phyloP scores from a whole-genome alignment of 345 rosid species.

The Aquilaria yunnanensis region DNA sequence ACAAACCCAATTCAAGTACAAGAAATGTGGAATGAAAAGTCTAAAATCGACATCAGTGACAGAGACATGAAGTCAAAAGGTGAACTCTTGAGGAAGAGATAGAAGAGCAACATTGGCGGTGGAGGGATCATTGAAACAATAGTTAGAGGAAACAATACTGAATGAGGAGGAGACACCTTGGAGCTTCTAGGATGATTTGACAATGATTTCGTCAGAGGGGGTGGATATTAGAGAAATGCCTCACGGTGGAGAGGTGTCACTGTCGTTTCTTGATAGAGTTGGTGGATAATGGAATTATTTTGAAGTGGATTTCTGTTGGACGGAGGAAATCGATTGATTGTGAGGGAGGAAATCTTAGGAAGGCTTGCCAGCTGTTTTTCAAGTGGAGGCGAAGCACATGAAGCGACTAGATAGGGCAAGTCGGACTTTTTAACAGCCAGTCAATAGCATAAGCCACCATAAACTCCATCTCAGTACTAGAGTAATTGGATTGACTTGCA shows the following conservation, averaged over 20 bases:
- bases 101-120: slow-evolving; percentile 47
- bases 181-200: slow-evolving; percentile 26
- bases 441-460: too few relatives aligned
- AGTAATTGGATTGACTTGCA: too few relatives aligned
- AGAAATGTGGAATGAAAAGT: neutral
- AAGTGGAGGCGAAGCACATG: too few relatives aligned
- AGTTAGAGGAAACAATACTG: slow-evolving; percentile 3
- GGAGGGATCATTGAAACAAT: slow-evolving; percentile 33
- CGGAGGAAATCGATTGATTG: too few relatives aligned
- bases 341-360: too few relatives aligned
- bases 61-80: slow-evolving; percentile 14
- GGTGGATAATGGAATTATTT: slow-evolving; percentile 20
- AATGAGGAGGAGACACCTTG: slow-evolving; percentile 29
- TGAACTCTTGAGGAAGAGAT: slow-evolving; percentile 22
- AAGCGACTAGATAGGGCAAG: too few relatives aligned
- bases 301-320: too few relatives aligned
- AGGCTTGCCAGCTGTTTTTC: too few relatives aligned
- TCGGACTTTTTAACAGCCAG: too few relatives aligned
- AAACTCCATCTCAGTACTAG: too few relatives aligned
- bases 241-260: slow-evolving; percentile 23
- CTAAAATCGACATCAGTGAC: neutral
- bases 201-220: slow-evolving; percentile 13
- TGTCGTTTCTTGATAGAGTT: slow-evolving; percentile 27
- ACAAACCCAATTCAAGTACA: too few relatives aligned
- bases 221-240: slow-evolving; percentile 24